A percentile compares a stretch with the other conserved stretches of the same genome.
These are phyloP conservation scores for Trichosanthes cucumerina DNA, from an alignment of 306 rosid genomes.

Conservation along the genomic window DNA sequence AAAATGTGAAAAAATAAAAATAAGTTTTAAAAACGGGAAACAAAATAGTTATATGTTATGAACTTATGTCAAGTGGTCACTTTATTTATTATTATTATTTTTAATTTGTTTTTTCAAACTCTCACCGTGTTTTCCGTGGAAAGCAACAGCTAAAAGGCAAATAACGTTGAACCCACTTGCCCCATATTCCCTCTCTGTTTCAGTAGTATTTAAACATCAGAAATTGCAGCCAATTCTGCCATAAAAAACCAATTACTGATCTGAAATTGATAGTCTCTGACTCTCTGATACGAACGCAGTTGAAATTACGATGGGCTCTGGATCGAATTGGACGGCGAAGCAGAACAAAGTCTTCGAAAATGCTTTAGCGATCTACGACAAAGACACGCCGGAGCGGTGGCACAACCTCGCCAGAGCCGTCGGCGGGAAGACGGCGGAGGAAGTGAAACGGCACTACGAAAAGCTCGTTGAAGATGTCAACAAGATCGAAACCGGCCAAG, in stretches of 20 bases:
- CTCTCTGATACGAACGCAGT: too few relatives aligned
- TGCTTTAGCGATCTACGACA: conserved; percentile 52
- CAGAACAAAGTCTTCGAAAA: conserved; percentile 79
- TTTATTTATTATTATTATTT: too few relatives aligned
- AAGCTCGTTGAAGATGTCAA: conserved; percentile 53
- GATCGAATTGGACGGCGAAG: conserved; percentile 39
- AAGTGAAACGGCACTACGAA: conserved; percentile 59
- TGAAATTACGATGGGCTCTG: neutral
- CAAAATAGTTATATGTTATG: neutral
- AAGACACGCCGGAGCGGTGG: conserved; percentile 64
- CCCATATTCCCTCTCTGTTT: neutral
- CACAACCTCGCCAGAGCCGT: conserved; percentile 61
- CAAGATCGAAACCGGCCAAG: conserved; percentile 58
- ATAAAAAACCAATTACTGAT: neutral
- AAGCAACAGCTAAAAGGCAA: conserved; percentile 5
- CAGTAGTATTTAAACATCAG: neutral
- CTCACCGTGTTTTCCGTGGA: neutral
- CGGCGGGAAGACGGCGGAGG: conserved; percentile 67
- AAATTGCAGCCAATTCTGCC: neutral
- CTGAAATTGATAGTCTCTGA: neutral
- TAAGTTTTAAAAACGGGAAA: too few relatives aligned
- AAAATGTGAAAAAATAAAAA: too few relatives aligned
- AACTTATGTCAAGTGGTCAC: too few relatives aligned
- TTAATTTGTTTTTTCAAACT: neutral
- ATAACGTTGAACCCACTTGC: conserved; percentile 9